phyloP scores from a whole-genome alignment of 768 basidiomycete genomes.

The Hemileccinum impolitum region DNA sequence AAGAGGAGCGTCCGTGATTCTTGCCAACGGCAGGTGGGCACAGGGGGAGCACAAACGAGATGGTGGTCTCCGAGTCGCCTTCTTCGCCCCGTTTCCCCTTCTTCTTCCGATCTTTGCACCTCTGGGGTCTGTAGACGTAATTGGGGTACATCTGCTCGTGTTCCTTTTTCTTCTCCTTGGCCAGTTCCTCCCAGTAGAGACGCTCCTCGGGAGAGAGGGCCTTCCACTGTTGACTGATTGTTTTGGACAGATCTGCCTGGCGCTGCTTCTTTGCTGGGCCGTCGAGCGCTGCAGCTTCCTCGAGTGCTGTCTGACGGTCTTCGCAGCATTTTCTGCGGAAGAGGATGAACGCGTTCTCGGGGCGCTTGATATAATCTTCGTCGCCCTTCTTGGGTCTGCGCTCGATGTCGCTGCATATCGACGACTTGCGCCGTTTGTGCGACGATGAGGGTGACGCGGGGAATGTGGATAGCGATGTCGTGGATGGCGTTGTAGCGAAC shows the following conservation, averaged over 20 bases:
- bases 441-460: conserved; percentile 32
- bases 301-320: conserved; percentile 57
- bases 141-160: conserved; percentile 71
- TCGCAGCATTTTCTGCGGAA: conserved; percentile 79
- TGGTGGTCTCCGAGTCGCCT: conserved; percentile 51
- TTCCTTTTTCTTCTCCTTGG: conserved; percentile 78
- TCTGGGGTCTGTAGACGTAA: conserved; percentile 77
- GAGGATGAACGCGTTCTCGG: conserved; percentile 82
- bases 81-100: conserved; percentile 38
- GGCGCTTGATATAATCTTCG: conserved; percentile 80
- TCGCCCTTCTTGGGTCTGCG: conserved; percentile 62
- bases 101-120: conserved; percentile 46
- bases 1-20: conserved; percentile 45
- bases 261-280: conserved; percentile 66
- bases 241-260: conserved; percentile 77
- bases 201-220: conserved; percentile 61
- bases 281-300: conserved; percentile 38
- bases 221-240: conserved; percentile 81
- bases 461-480: conserved; percentile 32
- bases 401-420: conserved; percentile 45
- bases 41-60: conserved; percentile 43
- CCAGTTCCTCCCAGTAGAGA: conserved; percentile 70
- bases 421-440: conserved; percentile 53
- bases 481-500: conserved; percentile 37
- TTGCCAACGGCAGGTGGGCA: conserved; percentile 39